A percentile compares a stretch with the other conserved stretches of the same genome.
phyloP scores from a whole-genome alignment of 1,284 basidiomycete genomes.

The Puccinia polysora region DNA sequence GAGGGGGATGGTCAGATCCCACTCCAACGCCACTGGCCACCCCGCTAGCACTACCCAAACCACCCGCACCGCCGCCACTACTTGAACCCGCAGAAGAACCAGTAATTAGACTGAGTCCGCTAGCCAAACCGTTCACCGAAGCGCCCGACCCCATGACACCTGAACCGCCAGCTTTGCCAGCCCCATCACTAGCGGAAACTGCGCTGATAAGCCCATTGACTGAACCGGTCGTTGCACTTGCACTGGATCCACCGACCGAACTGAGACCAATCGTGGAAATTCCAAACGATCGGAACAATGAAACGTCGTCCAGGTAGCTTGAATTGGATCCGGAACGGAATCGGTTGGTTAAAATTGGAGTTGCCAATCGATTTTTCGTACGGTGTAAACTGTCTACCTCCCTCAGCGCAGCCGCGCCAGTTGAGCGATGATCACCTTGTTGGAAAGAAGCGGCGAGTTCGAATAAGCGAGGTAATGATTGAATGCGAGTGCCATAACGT shows the following conservation, averaged over 20 bases:
- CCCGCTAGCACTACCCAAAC: background rate
- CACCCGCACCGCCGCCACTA: slow-evolving; percentile 2
- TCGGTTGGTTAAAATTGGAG: slow-evolving; percentile 55
- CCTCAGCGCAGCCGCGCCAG: slow-evolving; percentile 77
- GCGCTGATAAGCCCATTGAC: slow-evolving; percentile 23
- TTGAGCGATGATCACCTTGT: slow-evolving; percentile 67
- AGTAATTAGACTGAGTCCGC: slow-evolving; percentile 36
- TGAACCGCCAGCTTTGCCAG: slow-evolving; percentile 13
- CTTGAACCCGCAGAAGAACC: slow-evolving; percentile 22
- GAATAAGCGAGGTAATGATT: slow-evolving; percentile 83
- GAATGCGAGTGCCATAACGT: slow-evolving; percentile 72
- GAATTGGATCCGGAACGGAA: slow-evolving; percentile 62
- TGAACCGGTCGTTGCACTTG: slow-evolving; percentile 7
- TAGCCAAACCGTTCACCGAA: slow-evolving; percentile 22
- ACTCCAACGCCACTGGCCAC: background rate
- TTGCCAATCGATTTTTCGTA: slow-evolving; percentile 51
- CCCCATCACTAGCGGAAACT: slow-evolving; percentile 7
- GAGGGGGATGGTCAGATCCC: slow-evolving; percentile 24
- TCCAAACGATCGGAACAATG: slow-evolving; percentile 45
- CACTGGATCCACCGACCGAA: slow-evolving; percentile 34
- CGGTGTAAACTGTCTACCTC: slow-evolving; percentile 88
- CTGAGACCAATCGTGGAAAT: slow-evolving; percentile 40
- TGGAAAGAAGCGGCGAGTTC: slow-evolving; percentile 70
- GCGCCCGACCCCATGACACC: slow-evolving; percentile 34
- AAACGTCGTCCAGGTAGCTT: slow-evolving; percentile 45